A percentile compares a stretch with the other conserved stretches of the same genome.
These are phyloP conservation scores for Rhizopus microsporus DNA, from an alignment of 371 early-diverging fungal genomes.

Conservation along the genomic window DNA sequence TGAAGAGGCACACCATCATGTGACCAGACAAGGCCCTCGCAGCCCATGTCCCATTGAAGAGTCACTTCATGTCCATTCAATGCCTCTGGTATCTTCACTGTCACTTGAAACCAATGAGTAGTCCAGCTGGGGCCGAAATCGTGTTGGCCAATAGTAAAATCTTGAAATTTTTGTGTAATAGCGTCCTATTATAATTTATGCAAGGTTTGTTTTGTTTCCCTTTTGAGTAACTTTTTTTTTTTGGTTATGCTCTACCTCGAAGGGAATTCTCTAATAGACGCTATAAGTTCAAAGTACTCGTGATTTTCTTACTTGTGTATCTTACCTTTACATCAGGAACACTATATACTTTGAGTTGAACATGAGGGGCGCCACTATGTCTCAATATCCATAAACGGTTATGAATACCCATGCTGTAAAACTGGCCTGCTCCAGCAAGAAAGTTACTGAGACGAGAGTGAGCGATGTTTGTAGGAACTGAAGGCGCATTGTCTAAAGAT, in stretches of 20 bases:
- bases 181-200: slow-evolving; percentile 39
- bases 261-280: slow-evolving; percentile 38
- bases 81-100: slow-evolving; percentile 63
- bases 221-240: not conserved
- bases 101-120: slow-evolving; percentile 87
- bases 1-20: slow-evolving; percentile 81
- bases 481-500: slow-evolving; percentile 39
- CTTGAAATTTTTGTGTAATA: slow-evolving; percentile 37
- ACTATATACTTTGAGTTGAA: slow-evolving; percentile 59
- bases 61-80: slow-evolving; percentile 69
- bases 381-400: slow-evolving; percentile 35
- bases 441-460: slow-evolving; percentile 48
- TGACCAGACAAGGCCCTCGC: slow-evolving; percentile 91
- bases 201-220: not conserved
- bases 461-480: slow-evolving; percentile 39
- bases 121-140: slow-evolving; percentile 67
- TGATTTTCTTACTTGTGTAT: not conserved
- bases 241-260: slow-evolving; percentile 28
- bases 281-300: not conserved
- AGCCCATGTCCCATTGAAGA: slow-evolving; percentile 81
- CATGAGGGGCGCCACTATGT: slow-evolving; percentile 36
- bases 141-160: slow-evolving; percentile 26
- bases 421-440: slow-evolving; percentile 39
- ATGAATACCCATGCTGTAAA: slow-evolving; percentile 51
- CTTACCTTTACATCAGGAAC: slow-evolving; percentile 74